phyloP scores from a whole-genome alignment of 345 rosid genomes.

The Raphanus raphanistrum region DNA sequence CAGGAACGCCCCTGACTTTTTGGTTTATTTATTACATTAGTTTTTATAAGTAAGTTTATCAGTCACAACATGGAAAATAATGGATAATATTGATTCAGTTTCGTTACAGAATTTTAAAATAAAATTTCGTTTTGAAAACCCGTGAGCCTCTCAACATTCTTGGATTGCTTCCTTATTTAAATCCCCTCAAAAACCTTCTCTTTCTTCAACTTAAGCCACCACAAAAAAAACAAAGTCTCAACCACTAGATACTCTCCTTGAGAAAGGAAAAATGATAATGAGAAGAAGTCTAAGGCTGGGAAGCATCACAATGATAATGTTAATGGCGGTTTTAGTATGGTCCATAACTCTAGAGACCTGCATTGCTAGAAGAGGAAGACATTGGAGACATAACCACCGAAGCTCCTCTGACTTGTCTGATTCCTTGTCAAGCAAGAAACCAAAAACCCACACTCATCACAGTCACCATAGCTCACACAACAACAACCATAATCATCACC shows the following conservation, averaged over 20 bases:
- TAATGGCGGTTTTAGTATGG: slow-evolving; percentile 65
- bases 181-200: slow-evolving; percentile 32
- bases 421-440: slow-evolving; percentile 60
- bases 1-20: no score
- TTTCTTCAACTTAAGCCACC: slow-evolving; percentile 20
- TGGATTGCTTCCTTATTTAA: slow-evolving; percentile 50
- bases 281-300: slow-evolving; percentile 39
- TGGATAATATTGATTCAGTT: not conserved
- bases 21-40: not conserved
- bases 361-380: slow-evolving; percentile 85
- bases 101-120: not conserved
- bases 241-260: slow-evolving; percentile 19
- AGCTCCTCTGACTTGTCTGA: slow-evolving; percentile 34
- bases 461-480: slow-evolving; percentile 33
- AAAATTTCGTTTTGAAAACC: slow-evolving; percentile 31
- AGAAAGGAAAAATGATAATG: slow-evolving; percentile 40
- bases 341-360: slow-evolving; percentile 61
- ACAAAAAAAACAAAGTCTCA: not conserved
- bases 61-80: slow-evolving; percentile 7
- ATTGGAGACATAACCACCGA: slow-evolving; percentile 62
- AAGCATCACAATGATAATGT: slow-evolving; percentile 54
- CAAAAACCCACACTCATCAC: slow-evolving; percentile 41
- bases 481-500: slow-evolving; percentile 25
- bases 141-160: slow-evolving; percentile 42
- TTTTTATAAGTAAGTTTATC: not conserved